phyloP scores from a whole-genome alignment of 345 rosid genomes.

The Microthlaspi erraticum region DNA sequence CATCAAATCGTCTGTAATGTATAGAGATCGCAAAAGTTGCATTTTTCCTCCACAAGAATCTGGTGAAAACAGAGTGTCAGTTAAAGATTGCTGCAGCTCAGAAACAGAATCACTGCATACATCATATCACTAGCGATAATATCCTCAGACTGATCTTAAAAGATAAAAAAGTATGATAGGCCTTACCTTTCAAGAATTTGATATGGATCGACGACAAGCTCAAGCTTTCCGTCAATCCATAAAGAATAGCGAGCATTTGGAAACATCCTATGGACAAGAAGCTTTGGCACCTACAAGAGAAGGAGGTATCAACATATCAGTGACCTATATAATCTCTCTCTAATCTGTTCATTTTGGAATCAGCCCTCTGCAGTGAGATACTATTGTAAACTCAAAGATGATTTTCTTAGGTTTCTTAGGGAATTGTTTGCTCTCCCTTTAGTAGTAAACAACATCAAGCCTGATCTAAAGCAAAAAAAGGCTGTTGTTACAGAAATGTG shows the following conservation, averaged over 20 bases:
- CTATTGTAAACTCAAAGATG: neutral
- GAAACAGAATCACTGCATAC: conserved; percentile 12
- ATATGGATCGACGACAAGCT: conserved; percentile 91
- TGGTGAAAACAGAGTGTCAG: conserved; percentile 48
- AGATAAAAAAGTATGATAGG: neutral
- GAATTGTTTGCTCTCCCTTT: neutral
- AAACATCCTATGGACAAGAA: conserved; percentile 78
- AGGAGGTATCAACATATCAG: neutral
- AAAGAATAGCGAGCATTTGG: conserved; percentile 91
- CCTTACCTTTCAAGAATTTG: conserved; percentile 95
- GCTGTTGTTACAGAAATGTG: conserved; percentile 12
- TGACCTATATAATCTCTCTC: neutral
- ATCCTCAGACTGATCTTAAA: conserved; percentile 11
- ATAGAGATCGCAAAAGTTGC: conserved; percentile 95
- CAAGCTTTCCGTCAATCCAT: conserved; percentile 99
- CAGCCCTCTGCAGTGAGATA: conserved; percentile 5
- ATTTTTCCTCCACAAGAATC: conserved; percentile 97
- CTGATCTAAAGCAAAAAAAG: conserved; percentile 1
- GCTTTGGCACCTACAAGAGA: conserved; percentile 44
- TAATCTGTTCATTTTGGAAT: conserved; percentile 3
- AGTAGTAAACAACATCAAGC: conserved; percentile 9
- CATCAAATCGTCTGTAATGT: conserved; percentile 91
- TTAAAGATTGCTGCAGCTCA: conserved; percentile 5
- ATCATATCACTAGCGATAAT: conserved; percentile 4
- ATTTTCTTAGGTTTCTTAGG: conserved; percentile 3